Conservation (phyloP, 768 basidiomycete genomes). For the Kwoniella newhampshirensis region DNA sequence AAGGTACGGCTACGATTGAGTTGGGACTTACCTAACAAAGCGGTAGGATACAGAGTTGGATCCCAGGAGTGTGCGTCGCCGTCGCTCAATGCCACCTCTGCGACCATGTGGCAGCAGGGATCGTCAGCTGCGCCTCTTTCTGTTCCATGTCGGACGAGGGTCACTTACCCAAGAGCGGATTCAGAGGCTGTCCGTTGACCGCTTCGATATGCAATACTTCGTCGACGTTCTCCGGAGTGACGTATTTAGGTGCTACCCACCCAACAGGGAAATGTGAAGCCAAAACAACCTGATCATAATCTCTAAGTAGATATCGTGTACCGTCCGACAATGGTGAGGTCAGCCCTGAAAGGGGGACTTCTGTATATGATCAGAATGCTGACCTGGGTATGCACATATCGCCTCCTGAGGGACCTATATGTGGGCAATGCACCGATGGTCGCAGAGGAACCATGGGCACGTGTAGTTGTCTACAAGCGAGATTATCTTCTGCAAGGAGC, state of each 20-base stretch:
- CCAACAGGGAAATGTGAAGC: constrained; percentile 29
- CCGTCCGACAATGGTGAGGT: not conserved
- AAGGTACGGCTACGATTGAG: no score
- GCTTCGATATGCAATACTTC: constrained; percentile 18
- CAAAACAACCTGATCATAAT: constrained; percentile 25
- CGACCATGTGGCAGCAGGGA: no score
- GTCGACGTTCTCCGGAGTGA: constrained; percentile 32
- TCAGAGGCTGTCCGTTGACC: constrained; percentile 10
- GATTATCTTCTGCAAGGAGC: constrained; percentile 28
- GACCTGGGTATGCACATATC: constrained; percentile 31
- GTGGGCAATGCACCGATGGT: constrained; percentile 29
- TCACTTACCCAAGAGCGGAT: constrained; percentile 26
- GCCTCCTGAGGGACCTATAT: constrained; percentile 30
- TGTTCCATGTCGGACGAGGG: no score
- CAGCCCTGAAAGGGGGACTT: no score
- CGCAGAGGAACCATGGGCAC: constrained; percentile 24
- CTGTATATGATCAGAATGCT: no score
- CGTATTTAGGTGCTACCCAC: constrained; percentile 32
- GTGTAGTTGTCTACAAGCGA: constrained; percentile 30
- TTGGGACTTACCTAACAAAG: constrained; percentile 28
- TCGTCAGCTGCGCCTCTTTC: no score
- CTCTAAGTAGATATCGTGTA: constrained; percentile 5
- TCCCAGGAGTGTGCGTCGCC: constrained; percentile 35
- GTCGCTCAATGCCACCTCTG: constrained; percentile 31
- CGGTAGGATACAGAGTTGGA: constrained; percentile 31